These are phyloP conservation scores for Sicyos edulis DNA, from an alignment of 306 rosid genomes.

Conservation along the genomic window DNA sequence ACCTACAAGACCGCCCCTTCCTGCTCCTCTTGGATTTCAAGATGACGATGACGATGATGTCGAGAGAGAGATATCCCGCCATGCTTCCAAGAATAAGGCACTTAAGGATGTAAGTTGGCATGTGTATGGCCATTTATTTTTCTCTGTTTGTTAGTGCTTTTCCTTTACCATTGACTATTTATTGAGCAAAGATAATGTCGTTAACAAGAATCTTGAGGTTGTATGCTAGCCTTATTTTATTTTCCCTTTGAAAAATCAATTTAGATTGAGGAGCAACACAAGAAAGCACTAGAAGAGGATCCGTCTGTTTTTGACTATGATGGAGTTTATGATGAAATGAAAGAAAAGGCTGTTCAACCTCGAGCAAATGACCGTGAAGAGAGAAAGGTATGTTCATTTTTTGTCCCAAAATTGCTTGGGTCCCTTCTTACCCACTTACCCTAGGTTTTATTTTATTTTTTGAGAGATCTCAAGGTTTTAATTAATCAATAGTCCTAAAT, in stretches of 20 bases:
- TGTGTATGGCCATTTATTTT: not conserved
- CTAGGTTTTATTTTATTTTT: not conserved
- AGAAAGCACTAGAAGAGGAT: constrained; percentile 80
- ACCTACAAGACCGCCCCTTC: constrained; percentile 43
- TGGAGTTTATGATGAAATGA: constrained; percentile 81
- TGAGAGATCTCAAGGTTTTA: not conserved
- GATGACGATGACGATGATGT: constrained; percentile 60
- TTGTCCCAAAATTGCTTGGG: not conserved
- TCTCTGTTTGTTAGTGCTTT: not conserved
- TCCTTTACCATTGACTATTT: not conserved
- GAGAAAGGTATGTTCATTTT: constrained; percentile 44
- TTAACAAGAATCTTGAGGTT: constrained; percentile 7
- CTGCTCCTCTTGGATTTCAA: constrained; percentile 53
- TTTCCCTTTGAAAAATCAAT: constrained; percentile 7
- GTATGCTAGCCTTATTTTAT: constrained; percentile 13
- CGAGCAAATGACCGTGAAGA: constrained; percentile 55
- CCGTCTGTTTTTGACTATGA: constrained; percentile 76
- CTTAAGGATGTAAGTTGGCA: constrained; percentile 44
- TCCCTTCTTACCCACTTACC: not conserved
- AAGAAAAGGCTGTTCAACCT: constrained; percentile 54
- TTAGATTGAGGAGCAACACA: constrained; percentile 69
- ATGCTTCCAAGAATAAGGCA: constrained; percentile 72
- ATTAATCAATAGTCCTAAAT: not conserved
- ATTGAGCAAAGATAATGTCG: not conserved
- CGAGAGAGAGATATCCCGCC: constrained; percentile 73